Evolutionary conservation across 352 stramenopile genomes (phyloP).

Genomic region (Phytophthora cactorum): DNA sequence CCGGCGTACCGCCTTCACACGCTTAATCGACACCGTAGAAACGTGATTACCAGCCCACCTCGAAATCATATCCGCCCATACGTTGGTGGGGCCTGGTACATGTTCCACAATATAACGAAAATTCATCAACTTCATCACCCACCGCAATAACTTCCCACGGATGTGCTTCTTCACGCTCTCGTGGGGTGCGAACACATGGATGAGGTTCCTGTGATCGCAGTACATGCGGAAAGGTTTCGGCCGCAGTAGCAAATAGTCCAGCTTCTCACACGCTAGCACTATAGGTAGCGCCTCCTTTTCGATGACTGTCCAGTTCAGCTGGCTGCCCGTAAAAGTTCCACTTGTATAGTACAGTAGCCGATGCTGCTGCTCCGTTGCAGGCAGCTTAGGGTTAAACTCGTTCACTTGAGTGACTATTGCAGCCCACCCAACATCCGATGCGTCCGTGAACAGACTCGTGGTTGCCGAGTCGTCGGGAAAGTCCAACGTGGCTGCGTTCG

Average conservation of each 20-base stretch:
- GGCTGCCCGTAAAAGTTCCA: not conserved
- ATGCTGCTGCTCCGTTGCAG: not conserved
- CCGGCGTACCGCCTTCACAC: no score
- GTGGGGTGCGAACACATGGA: not conserved
- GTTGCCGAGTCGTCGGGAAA: slow-evolving; percentile 1
- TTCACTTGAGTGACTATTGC: slow-evolving; percentile 2
- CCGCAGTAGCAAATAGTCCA: not conserved
- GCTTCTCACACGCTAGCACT: not conserved
- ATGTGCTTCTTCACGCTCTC: slow-evolving; percentile 2
- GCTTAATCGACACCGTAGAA: no score
- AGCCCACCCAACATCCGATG: not conserved
- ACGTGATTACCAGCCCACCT: not conserved
- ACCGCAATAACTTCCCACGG: not conserved
- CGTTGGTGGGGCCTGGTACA: not conserved
- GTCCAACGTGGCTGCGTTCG: not conserved
- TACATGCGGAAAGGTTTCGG: not conserved
- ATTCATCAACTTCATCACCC: not conserved
- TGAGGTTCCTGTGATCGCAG: slow-evolving; percentile 1
- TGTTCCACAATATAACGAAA: not conserved
- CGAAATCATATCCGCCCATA: not conserved
- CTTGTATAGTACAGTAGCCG: not conserved
- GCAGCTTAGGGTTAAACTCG: not conserved
- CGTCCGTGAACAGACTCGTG: slow-evolving; percentile 3
- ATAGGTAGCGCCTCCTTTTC: slow-evolving; percentile 7
- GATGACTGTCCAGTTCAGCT: no score